Conservation (phyloP, 192 early-diverging fungal species). For the Coemansia sp. region DNA sequence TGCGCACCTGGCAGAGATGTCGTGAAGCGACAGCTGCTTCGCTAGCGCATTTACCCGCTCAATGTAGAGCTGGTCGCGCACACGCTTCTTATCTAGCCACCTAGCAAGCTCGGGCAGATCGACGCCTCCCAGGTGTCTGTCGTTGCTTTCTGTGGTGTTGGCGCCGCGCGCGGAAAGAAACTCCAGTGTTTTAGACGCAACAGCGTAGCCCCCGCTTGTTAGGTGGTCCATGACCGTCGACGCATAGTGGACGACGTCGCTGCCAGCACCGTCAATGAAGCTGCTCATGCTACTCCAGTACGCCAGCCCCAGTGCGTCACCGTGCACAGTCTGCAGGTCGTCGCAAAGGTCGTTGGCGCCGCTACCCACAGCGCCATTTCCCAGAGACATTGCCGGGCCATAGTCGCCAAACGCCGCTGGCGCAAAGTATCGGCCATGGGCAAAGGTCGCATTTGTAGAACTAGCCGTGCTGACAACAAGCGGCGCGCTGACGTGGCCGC, state of each 20-base stretch:
- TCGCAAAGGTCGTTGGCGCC: not conserved
- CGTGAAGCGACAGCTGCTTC: slow-evolving; percentile 20
- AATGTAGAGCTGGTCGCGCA: slow-evolving; percentile 30
- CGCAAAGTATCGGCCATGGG: slow-evolving; percentile 24
- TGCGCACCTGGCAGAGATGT: slow-evolving; percentile 23
- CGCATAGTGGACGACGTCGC: slow-evolving; percentile 24
- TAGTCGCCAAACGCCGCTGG: slow-evolving; percentile 28
- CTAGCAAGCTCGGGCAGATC: slow-evolving; percentile 18
- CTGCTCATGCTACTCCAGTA: slow-evolving; percentile 52
- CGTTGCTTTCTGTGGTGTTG: not conserved
- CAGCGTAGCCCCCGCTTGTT: slow-evolving; percentile 25
- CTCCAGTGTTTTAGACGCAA: slow-evolving; percentile 22
- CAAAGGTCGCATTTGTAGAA: slow-evolving; percentile 7
- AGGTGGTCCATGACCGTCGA: slow-evolving; percentile 40
- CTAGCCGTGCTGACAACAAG: slow-evolving; percentile 15
- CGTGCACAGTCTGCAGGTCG: slow-evolving; percentile 27
- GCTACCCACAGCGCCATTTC: not conserved
- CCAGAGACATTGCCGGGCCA: slow-evolving; percentile 14
- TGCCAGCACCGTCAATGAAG: slow-evolving; percentile 47
- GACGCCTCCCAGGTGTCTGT: not conserved
- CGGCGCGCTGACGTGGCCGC: slow-evolving; percentile 3
- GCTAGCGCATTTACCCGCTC: slow-evolving; percentile 35
- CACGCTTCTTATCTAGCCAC: slow-evolving; percentile 35
- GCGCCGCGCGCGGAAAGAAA: not conserved
- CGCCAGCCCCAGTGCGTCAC: slow-evolving; percentile 43